These are phyloP conservation scores for Blepharisma japonicum DNA, from an alignment of 73 alveolate genomes.

Conservation along the genomic window DNA sequence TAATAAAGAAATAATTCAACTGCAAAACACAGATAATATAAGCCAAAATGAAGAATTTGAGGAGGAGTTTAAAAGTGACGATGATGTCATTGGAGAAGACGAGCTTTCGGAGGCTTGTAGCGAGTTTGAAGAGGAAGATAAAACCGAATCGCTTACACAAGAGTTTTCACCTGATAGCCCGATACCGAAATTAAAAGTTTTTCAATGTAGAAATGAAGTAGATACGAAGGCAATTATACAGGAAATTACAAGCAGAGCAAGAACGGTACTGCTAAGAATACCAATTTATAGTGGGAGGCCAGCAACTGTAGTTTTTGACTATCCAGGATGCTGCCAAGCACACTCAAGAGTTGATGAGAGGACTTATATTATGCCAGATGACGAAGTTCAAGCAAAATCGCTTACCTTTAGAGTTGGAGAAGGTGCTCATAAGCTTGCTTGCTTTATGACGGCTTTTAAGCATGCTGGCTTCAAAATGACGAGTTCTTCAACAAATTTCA, in stretches of 20 bases:
- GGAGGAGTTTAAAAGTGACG: no score
- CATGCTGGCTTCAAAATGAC: slow-evolving; percentile 64
- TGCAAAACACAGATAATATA: no score
- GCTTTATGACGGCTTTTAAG: slow-evolving; percentile 59
- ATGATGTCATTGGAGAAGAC: no score
- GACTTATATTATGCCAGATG: slow-evolving; percentile 7
- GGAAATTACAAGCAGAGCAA: background rate
- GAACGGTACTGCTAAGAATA: slow-evolving; percentile 20
- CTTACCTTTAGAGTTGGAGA: slow-evolving; percentile 48
- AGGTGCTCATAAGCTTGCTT: slow-evolving; percentile 56
- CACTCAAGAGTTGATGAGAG: slow-evolving; percentile 16
- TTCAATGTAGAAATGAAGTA: no score
- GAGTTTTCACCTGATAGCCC: no score
- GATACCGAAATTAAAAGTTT: no score
- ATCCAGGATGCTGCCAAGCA: slow-evolving; percentile 39
- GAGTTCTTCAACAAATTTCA: slow-evolving; percentile 50
- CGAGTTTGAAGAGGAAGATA: no score
- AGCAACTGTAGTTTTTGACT: slow-evolving; percentile 43
- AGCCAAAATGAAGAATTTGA: no score
- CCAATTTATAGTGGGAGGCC: slow-evolving; percentile 37
- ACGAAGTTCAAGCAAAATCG: background rate
- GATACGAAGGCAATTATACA: no score
- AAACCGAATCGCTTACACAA: no score
- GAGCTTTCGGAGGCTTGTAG: no score
- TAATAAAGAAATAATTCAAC: no score